Conservation (phyloP, 495 filamentous ascomycete genomes). For the Lindgomyces ingoldianus region DNA sequence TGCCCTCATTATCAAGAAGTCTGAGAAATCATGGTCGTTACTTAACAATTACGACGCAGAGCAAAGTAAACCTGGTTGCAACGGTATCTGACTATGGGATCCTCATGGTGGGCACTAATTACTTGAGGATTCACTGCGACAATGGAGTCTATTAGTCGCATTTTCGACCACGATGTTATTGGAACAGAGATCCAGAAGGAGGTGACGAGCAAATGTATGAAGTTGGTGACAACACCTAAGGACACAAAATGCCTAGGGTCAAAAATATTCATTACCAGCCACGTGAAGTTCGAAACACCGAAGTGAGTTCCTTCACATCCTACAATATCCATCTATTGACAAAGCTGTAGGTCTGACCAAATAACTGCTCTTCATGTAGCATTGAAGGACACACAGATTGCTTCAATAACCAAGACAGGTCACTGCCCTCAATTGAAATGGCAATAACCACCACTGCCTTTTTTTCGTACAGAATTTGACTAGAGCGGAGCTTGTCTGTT, state of each 20-base stretch:
- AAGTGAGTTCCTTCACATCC: background rate
- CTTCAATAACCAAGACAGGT: too few relatives aligned
- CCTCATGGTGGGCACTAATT: slow-evolving; percentile 40
- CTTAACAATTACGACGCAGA: slow-evolving; percentile 29
- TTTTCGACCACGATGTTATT: slow-evolving; percentile 37
- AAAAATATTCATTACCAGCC: slow-evolving; percentile 11
- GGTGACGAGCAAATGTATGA: slow-evolving; percentile 24
- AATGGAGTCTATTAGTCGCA: slow-evolving; percentile 36
- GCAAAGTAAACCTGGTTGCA: slow-evolving; percentile 37
- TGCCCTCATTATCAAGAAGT: slow-evolving; percentile 40
- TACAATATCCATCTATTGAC: background rate
- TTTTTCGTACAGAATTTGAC: too few relatives aligned
- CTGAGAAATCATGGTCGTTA: slow-evolving; percentile 41
- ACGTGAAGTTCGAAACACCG: slow-evolving; percentile 6
- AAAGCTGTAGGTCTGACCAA: slow-evolving; percentile 1
- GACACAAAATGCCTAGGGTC: background rate
- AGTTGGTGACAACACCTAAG: slow-evolving; percentile 4
- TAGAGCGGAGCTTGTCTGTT: too few relatives aligned
- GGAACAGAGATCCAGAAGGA: slow-evolving; percentile 31
- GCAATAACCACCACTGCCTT: too few relatives aligned
- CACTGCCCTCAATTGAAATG: too few relatives aligned
- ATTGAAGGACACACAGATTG: background rate
- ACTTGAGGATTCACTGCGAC: slow-evolving; percentile 39
- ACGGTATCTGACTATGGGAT: slow-evolving; percentile 38
- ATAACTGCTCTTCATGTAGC: slow-evolving; percentile 9